A percentile compares a stretch with the other conserved stretches of the same genome.
These are phyloP conservation scores for Colletotrichum costaricense DNA, from an alignment of 2,329 filamentous ascomycete genomes.

Conservation along the genomic window DNA sequence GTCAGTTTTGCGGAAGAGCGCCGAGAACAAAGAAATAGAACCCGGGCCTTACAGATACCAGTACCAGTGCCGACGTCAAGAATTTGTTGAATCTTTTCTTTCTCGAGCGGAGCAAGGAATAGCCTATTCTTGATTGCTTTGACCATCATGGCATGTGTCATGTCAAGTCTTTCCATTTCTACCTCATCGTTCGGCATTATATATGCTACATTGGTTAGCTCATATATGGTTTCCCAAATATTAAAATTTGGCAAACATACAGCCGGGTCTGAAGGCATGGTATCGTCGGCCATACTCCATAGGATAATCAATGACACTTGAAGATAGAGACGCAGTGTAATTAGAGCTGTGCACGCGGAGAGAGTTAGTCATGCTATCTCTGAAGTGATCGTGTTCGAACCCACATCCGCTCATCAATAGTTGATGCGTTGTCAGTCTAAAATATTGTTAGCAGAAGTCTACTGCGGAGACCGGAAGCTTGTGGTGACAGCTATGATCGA, in stretches of 20 bases:
- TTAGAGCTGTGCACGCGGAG: not conserved
- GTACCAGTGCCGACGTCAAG: slow-evolving; percentile 55
- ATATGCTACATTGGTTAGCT: not conserved
- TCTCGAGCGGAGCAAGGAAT: not conserved
- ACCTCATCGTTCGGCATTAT: not conserved
- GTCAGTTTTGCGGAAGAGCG: not conserved
- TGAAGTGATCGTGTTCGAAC: not conserved
- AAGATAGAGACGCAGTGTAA: not conserved
- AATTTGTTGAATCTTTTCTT: slow-evolving; percentile 18
- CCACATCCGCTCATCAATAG: not conserved
- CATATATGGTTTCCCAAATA: not conserved
- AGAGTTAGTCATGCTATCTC: not conserved
- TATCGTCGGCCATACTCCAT: not conserved
- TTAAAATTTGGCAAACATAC: not conserved
- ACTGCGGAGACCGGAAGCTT: no score
- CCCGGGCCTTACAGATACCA: slow-evolving; percentile 55
- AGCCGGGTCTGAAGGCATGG: not conserved
- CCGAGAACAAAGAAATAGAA: not conserved
- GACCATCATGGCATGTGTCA: not conserved
- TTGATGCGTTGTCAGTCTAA: not conserved
- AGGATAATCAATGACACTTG: not conserved
- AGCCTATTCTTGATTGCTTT: not conserved
- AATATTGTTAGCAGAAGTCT: not conserved
- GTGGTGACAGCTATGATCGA: not conserved
- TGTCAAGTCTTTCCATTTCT: not conserved